These are phyloP conservation scores for Peronospora farinosa DNA, from an alignment of 352 stramenopile genomes.

Conservation along the genomic window DNA sequence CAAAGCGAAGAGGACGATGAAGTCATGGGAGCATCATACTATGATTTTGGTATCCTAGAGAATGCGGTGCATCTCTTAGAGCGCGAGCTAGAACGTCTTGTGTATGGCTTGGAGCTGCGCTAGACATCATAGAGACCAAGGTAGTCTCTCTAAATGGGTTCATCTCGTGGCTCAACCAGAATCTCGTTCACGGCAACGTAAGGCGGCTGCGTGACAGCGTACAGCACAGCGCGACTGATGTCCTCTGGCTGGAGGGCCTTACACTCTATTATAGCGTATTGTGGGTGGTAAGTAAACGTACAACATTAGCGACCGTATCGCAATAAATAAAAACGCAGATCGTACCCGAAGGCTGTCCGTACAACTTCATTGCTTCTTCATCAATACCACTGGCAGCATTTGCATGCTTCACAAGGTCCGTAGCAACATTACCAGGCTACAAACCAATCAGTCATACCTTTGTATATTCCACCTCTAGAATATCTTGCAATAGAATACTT, in stretches of 20 bases:
- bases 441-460: constrained; percentile 5
- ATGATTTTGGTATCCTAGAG: constrained; percentile 36
- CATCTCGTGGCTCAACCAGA: constrained; percentile 86
- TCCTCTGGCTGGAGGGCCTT: constrained; percentile 80
- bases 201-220: constrained; percentile 76
- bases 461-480: not conserved
- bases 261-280: constrained; percentile 42
- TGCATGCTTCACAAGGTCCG: constrained; percentile 85
- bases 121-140: constrained; percentile 3
- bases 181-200: constrained; percentile 89
- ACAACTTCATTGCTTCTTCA: constrained; percentile 71
- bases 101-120: constrained; percentile 36
- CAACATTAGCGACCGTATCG: constrained; percentile 13
- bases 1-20: constrained; percentile 16
- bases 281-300: constrained; percentile 9
- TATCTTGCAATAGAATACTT: not conserved
- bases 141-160: constrained; percentile 48
- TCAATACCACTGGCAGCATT: constrained; percentile 64
- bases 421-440: constrained; percentile 87
- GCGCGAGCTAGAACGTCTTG: constrained; percentile 38
- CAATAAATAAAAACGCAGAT: constrained; percentile 10
- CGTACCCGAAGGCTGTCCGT: constrained; percentile 45
- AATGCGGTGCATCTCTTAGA: constrained; percentile 41
- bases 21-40: constrained; percentile 25
- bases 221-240: constrained; percentile 82